Evolutionary conservation across 306 rosid genomes (phyloP).

Genomic region (Quercus suber): DNA sequence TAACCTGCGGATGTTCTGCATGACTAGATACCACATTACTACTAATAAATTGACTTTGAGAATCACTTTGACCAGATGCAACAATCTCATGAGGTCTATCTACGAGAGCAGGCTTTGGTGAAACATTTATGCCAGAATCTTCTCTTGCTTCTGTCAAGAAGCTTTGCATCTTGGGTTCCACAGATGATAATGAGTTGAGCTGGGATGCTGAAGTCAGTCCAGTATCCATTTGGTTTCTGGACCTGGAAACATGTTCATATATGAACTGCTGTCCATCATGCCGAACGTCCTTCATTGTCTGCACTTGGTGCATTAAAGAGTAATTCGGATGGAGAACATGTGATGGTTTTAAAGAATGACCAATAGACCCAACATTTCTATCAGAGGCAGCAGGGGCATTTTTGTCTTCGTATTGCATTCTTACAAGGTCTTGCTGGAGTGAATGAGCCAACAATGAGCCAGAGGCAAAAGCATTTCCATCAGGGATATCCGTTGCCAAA

Average conservation of each 20-base stretch:
- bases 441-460: slow-evolving; percentile 26
- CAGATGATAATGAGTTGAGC: slow-evolving; percentile 16
- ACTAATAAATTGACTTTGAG: slow-evolving; percentile 30
- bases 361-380: slow-evolving; percentile 21
- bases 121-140: slow-evolving; percentile 20
- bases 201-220: slow-evolving; percentile 27
- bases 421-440: slow-evolving; percentile 31
- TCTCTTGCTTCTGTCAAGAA: slow-evolving; percentile 36
- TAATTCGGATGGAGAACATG: slow-evolving; percentile 25
- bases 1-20: slow-evolving; percentile 28
- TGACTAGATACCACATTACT: slow-evolving; percentile 19
- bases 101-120: slow-evolving; percentile 23
- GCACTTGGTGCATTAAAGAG: slow-evolving; percentile 24
- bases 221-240: slow-evolving; percentile 11
- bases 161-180: slow-evolving; percentile 22
- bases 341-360: slow-evolving; percentile 25
- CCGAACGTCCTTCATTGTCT: slow-evolving; percentile 29
- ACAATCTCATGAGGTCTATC: slow-evolving; percentile 24
- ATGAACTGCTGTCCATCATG: slow-evolving; percentile 30
- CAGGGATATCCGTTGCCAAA: slow-evolving; percentile 26
- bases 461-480: slow-evolving; percentile 31
- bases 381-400: slow-evolving; percentile 21
- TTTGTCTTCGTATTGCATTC: slow-evolving; percentile 18
- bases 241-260: slow-evolving; percentile 17
- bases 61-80: slow-evolving; percentile 26